These are phyloP conservation scores for Coleophoma cylindrospora DNA, from an alignment of 2,329 filamentous ascomycete species.

Conservation along the genomic window DNA sequence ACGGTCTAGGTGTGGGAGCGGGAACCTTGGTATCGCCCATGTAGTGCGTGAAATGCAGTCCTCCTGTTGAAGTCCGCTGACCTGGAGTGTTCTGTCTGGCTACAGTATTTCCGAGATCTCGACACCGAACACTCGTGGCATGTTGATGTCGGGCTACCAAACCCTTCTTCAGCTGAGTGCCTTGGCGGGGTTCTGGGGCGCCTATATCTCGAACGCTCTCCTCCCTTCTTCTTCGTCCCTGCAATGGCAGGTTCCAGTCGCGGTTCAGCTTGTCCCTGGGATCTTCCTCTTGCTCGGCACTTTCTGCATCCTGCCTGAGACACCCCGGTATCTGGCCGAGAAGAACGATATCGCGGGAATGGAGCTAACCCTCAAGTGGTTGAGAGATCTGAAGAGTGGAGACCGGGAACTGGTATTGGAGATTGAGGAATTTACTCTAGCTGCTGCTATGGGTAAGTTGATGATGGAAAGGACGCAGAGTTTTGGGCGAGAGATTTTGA, in stretches of 20 bases:
- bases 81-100: neutral
- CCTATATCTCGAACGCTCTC: neutral
- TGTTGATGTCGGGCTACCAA: neutral
- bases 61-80: neutral
- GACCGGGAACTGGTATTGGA: neutral
- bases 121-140: neutral
- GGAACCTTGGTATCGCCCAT: slow-evolving; percentile 6
- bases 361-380: neutral
- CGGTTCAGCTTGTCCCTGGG: neutral
- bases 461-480: neutral
- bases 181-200: neutral
- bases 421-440: neutral
- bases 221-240: neutral
- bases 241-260: neutral
- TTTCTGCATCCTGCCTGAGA: neutral
- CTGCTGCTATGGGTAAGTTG: neutral
- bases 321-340: neutral
- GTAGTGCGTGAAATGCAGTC: neutral
- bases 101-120: neutral
- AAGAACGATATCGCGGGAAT: neutral
- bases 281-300: neutral
- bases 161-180: neutral
- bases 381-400: neutral
- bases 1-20: slow-evolving; percentile 7
- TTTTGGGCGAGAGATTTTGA: neutral